Evolutionary conservation across 2,329 filamentous ascomycete species (phyloP).

Genomic region (Helotiales sp.): DNA sequence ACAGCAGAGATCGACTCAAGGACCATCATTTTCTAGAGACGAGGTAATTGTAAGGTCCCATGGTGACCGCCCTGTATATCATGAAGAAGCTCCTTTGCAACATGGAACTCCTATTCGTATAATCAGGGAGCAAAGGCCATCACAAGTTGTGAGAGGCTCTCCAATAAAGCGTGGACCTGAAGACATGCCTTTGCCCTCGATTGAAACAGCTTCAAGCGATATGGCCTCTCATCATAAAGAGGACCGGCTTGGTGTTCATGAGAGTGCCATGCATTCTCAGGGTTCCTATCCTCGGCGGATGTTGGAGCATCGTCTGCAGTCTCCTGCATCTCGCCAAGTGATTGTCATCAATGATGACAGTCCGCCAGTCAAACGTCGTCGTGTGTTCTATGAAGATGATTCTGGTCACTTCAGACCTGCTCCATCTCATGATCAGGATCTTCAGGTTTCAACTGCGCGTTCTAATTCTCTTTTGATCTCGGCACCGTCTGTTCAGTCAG

Average conservation of each 20-base stretch:
- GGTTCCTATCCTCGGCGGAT: conserved; percentile 22
- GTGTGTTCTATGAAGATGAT: conserved; percentile 30
- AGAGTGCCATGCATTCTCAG: conserved; percentile 18
- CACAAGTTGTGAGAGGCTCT: conserved; percentile 33
- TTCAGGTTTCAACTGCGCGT: conserved; percentile 18
- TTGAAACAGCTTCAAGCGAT: conserved; percentile 33
- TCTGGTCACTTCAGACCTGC: conserved; percentile 28
- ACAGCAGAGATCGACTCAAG: conserved; percentile 18
- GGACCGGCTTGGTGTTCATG: conserved; percentile 18
- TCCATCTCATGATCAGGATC: conserved; percentile 25
- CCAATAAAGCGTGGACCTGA: conserved; percentile 29
- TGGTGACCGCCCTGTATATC: conserved; percentile 24
- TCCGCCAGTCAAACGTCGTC: conserved; percentile 32
- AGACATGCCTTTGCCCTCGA: conserved; percentile 36
- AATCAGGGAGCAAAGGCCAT: conserved; percentile 22
- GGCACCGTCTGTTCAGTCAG: conserved; percentile 24
- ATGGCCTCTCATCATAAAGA: conserved; percentile 21
- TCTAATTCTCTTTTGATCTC: conserved; percentile 29
- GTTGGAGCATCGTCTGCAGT: conserved; percentile 20
- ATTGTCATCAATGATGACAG: conserved; percentile 34
- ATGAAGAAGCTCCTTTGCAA: conserved; percentile 21
- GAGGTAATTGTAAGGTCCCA: conserved; percentile 30
- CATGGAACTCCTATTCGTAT: conserved; percentile 18
- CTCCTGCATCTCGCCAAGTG: conserved; percentile 29
- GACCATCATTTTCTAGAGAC: conserved; percentile 18